phyloP scores from a whole-genome alignment of 2,329 filamentous ascomycete genomes.

The Aspergillus vadensis region DNA sequence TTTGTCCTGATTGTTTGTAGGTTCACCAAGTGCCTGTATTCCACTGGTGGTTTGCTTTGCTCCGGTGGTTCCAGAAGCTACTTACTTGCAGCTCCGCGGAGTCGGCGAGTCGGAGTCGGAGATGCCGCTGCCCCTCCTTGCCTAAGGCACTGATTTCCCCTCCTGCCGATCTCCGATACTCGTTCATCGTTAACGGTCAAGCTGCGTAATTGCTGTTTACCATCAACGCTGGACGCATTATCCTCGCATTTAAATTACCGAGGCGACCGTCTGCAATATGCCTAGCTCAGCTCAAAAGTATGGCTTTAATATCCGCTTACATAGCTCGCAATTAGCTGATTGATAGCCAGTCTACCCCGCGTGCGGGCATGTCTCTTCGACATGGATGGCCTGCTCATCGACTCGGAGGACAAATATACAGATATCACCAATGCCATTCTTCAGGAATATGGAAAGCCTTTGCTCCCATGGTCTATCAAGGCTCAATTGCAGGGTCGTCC shows the following conservation, averaged over 20 bases:
- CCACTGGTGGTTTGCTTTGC: neutral
- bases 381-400: conserved; percentile 95
- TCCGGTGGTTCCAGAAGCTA: neutral
- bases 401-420: conserved; percentile 91
- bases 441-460: conserved; percentile 69
- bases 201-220: neutral
- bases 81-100: neutral
- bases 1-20: conserved; percentile 21
- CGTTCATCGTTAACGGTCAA: neutral
- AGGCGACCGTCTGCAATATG: conserved; percentile 1
- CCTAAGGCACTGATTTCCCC: conserved; percentile 4
- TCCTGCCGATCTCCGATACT: conserved; percentile 3
- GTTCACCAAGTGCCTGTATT: neutral
- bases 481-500: conserved; percentile 77
- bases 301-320: neutral
- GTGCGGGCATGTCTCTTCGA: conserved; percentile 94
- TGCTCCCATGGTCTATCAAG: conserved; percentile 91
- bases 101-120: conserved; percentile 10
- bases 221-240: neutral
- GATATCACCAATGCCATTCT: conserved; percentile 80
- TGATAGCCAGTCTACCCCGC: conserved; percentile 64
- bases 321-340: neutral
- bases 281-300: conserved; percentile 11
- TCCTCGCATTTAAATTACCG: neutral
- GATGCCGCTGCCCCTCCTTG: neutral